Base-by-base conservation (phyloP, 768 basidiomycete species). In the Russula lepida region DNA sequence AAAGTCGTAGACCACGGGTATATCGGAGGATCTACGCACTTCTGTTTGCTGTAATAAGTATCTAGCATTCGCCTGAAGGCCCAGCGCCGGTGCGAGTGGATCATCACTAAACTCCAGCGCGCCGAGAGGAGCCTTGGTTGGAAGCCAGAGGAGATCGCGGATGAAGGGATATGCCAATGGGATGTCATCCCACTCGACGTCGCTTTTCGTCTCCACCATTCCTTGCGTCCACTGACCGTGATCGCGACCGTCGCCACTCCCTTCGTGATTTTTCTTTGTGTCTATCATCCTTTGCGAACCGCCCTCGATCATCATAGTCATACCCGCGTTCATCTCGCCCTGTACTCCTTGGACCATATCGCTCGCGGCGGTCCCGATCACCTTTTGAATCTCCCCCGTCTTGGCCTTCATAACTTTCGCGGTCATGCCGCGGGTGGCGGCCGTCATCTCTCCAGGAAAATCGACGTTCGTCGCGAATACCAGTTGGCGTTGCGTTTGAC, bases 121-220 rank as follows among this genome's bases (percentile, higher is more conserved):
- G 28, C n/a, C 6, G 28, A 25, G 11, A 19, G 11, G 11, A 17
- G 47, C 35, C 56, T 39, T 32, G 4, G 27, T 12, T 51, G 7
- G 39, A 37, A n/a, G 4, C 37, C n/a, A 44, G 19, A 3, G 6
- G 46, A 47, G 25, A 44, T 41, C 17, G 23, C 48, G 4, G 9
- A 53, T 44, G 23, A 17, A 2, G 7, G 7, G 41, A 51, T 30
- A n/a, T n/a, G 27, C 28, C 17, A 0, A 28, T 30, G 43, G 48
- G 4, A 35, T 32, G 11, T 72, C 77, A 58, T 64, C 82, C 82
- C 82, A 84, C 69, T 32, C 75, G 66, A 44, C 74, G 68, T 50
- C 74, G 71, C 67, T 76, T 76, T 23, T 70, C 73, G 30, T 67
- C 68, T 12, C 70, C 66, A 13, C 67, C 68, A 25, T 58, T 39